A percentile compares a stretch with the other conserved stretches of the same genome.
phyloP scores from a whole-genome alignment of 306 rosid species.

The Ceratonia siliqua region DNA sequence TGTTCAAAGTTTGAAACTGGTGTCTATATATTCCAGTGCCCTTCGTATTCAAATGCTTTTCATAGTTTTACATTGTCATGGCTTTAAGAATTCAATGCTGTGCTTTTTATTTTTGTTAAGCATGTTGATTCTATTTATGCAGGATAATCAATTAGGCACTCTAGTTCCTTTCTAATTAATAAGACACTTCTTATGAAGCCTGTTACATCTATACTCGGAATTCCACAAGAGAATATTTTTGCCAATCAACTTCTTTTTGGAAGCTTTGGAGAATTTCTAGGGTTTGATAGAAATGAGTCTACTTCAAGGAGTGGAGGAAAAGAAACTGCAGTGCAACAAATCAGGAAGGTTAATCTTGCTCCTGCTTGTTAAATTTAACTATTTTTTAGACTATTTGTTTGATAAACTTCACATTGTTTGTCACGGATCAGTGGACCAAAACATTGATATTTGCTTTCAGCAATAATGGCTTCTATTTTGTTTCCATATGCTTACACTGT shows the following conservation, averaged over 20 bases:
- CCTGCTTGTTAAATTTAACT: constrained; percentile 7
- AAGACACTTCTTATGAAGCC: constrained; percentile 66
- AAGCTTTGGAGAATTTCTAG: constrained; percentile 81
- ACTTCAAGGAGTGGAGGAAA: constrained; percentile 97
- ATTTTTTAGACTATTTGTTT: too few species aligned
- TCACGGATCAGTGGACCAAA: too few species aligned
- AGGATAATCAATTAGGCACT: constrained; percentile 21
- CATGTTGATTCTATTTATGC: background rate
- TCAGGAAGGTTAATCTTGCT: constrained; percentile 66
- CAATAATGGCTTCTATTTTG: too few species aligned
- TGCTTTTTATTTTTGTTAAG: constrained; percentile 17
- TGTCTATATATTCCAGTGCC: constrained; percentile 13
- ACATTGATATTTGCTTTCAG: too few species aligned
- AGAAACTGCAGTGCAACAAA: constrained; percentile 80
- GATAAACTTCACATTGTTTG: too few species aligned
- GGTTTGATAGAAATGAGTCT: constrained; percentile 79
- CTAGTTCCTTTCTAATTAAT: constrained; percentile 23
- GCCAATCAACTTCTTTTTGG: constrained; percentile 87
- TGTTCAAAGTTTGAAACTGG: background rate
- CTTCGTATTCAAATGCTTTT: constrained; percentile 26
- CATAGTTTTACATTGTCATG: constrained; percentile 10
- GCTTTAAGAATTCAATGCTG: constrained; percentile 16
- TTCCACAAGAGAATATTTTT: constrained; percentile 71
- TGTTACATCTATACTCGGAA: constrained; percentile 76
- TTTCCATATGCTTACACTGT: too few species aligned